Conservation (phyloP, 2,329 filamentous ascomycete species). For the Lachnellula suecica region DNA sequence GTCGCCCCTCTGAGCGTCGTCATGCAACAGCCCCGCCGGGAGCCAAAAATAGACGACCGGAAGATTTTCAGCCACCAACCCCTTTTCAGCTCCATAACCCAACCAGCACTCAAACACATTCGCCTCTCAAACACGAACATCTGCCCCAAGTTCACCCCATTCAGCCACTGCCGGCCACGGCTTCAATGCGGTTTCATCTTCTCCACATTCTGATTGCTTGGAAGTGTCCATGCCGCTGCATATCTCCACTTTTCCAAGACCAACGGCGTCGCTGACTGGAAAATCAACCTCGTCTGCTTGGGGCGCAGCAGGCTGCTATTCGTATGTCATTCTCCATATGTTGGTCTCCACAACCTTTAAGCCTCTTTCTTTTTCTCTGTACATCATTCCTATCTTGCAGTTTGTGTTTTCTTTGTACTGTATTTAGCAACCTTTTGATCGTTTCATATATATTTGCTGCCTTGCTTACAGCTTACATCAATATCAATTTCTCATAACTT, state of each 20-base stretch:
- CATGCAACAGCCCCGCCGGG: too few relatives aligned
- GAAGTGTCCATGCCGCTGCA: background rate
- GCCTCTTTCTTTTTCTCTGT: background rate
- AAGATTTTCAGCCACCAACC: background rate
- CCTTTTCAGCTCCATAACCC: background rate
- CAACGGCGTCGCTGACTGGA: conserved; percentile 4
- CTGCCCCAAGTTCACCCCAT: background rate
- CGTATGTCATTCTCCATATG: background rate
- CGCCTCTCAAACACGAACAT: background rate
- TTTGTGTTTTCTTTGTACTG: background rate
- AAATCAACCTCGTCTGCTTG: background rate
- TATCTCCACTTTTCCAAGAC: conserved; percentile 12
- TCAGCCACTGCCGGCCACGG: background rate
- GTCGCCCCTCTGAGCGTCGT: too few relatives aligned
- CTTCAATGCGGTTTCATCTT: too few relatives aligned
- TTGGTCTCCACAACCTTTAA: background rate
- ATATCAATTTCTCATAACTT: conserved; percentile 8
- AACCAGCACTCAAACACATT: background rate
- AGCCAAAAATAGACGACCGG: background rate
- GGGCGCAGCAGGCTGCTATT: conserved; percentile 6
- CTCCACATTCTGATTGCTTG: background rate
- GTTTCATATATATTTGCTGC: conserved; percentile 7
- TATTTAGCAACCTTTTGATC: background rate
- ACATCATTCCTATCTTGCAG: background rate
- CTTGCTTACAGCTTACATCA: conserved; percentile 15